phyloP scores from a whole-genome alignment of 129 eudicot genomes.

The Solidago caesia region DNA sequence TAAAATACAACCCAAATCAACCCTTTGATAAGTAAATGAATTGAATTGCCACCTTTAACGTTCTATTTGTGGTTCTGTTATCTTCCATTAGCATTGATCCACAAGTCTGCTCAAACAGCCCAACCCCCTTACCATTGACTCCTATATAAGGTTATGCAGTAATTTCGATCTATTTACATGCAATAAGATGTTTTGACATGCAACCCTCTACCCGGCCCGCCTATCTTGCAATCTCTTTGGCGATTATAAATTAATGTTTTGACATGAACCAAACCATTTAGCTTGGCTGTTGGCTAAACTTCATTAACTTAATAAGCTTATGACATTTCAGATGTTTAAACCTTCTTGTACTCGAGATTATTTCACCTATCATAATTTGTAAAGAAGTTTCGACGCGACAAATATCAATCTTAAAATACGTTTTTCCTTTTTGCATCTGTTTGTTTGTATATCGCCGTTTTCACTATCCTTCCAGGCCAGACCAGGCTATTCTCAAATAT shows the following conservation, averaged over 20 bases:
- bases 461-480: not conserved
- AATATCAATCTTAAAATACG: not conserved
- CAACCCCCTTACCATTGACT: no score
- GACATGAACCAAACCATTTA: not conserved
- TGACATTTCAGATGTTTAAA: no score
- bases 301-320: not conserved
- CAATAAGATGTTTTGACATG: not conserved
- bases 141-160: no score
- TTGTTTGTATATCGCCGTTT: not conserved
- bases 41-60: no score
- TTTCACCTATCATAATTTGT: no score
- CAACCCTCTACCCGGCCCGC: no score
- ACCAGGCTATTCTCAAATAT: no score
- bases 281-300: not conserved
- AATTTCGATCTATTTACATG: no score
- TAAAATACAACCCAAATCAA: not conserved
- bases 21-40: not conserved
- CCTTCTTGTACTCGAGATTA: no score
- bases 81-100: not conserved
- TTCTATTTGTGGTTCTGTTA: no score
- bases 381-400: not conserved
- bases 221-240: no score
- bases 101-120: not conserved
- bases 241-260: no score
- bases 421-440: not conserved